These are phyloP conservation scores for Alternaria brassicicola DNA, from an alignment of 2,329 filamentous ascomycete species.

Conservation along the genomic window DNA sequence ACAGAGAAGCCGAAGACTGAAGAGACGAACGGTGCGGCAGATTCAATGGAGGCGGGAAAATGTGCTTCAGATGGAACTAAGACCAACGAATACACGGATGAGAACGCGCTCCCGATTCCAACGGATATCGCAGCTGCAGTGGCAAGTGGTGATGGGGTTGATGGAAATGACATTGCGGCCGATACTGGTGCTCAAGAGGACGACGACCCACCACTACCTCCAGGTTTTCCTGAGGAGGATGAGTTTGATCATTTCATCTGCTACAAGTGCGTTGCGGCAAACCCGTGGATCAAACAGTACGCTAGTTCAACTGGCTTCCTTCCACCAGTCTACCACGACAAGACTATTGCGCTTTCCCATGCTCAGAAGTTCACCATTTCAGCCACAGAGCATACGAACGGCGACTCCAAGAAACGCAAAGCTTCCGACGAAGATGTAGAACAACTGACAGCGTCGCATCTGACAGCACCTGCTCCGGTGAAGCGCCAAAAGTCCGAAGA, in stretches of 20 bases:
- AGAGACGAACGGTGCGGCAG: conserved; percentile 11
- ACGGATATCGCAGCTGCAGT: conserved; percentile 28
- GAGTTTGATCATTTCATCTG: conserved; percentile 90
- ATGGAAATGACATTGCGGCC: conserved; percentile 45
- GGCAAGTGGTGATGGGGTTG: conserved; percentile 27
- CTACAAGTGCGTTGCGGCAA: conserved; percentile 87
- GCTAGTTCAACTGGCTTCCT: conserved; percentile 82
- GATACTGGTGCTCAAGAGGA: conserved; percentile 62
- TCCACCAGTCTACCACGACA: conserved; percentile 66
- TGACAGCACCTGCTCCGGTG: conserved; percentile 24
- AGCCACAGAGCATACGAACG: conserved; percentile 27
- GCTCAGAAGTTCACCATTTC: conserved; percentile 3
- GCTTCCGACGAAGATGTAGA: conserved; percentile 50
- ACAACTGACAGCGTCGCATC: conserved; percentile 18
- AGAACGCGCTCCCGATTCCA: conserved; percentile 14
- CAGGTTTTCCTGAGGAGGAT: conserved; percentile 87
- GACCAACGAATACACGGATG: conserved; percentile 14
- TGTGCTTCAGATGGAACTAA: conserved; percentile 1
- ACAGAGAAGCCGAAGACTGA: conserved; percentile 33
- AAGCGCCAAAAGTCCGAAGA: conserved; percentile 49
- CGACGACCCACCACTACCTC: conserved; percentile 71
- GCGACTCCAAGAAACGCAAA: conserved; percentile 54
- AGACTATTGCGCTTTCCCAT: conserved; percentile 23
- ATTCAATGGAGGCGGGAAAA: conserved; percentile 20
- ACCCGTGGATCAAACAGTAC: conserved; percentile 92